Base-by-base conservation (phyloP, 2,329 filamentous ascomycete genomes). In the Ophiostoma sp. region DNA sequence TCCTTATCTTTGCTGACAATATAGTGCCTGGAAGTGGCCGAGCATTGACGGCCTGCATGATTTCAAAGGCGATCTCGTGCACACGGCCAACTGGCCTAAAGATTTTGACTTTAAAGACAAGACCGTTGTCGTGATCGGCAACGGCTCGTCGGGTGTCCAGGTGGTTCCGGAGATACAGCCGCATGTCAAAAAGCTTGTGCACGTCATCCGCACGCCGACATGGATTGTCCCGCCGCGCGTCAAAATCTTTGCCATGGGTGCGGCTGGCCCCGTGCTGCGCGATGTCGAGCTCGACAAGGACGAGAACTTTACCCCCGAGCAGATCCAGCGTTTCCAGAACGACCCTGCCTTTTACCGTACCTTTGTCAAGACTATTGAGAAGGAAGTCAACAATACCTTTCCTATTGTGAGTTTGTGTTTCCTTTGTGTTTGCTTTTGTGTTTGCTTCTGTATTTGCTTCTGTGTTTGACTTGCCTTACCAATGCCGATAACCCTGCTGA, bases 81-180 rank as follows among this genome's bases (percentile, higher is more conserved):
- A 88, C 74, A 86, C 82, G 4, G 85, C 85, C 1, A 78, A 78
- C 20, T 88, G 85, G 85, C 83, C 84, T 0, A 77, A 82, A 39
- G 76, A 79, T 23, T 83, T 85, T 57, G 81, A 85, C 67, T 80
- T 81, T 70, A 75, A 78, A n/a, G 81, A 79, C 71, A 87, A 86
- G 75, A 80, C 78, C 0, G 81, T 87, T 8, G 84, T 82, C 2
- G 79, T 88, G n/a, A 85, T 88, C 67, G 85, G 85, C 10, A 86
- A 85, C 68, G 85, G 85, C 7, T 80, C 84, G 23, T 85, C 83
- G 0, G 85, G 83, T 0, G 80, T 87, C 17, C 85, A 87, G 72
- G 78, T 87, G 33, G 75, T 86, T 10, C 82, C 84, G 0, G 79
- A 81, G 39, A 81, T 87, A n/a, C 81, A 82, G 67, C 78, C 79